Percentiles rank a stretch among this genome's conserved stretches.
Evolutionary conservation across 208 protist genomes (phyloP).

Genomic region (Chromosphaera perkinsii): DNA sequence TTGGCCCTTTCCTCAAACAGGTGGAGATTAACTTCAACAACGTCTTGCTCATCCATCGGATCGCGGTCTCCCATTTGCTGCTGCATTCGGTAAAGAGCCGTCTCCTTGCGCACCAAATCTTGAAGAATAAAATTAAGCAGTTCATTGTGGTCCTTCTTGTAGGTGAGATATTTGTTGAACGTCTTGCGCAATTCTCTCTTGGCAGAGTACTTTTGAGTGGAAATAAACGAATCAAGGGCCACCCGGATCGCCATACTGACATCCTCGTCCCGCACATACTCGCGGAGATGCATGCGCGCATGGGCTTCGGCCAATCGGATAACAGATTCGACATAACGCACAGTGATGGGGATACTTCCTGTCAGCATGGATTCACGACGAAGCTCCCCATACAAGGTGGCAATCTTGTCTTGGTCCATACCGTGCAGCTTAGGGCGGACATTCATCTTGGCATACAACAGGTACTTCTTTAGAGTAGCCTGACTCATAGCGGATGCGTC

Average conservation of each 20-base stretch:
- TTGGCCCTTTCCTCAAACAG: too few species aligned
- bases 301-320: slow-evolving; percentile 94
- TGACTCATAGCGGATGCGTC: slow-evolving; percentile 55
- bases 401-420: slow-evolving; percentile 83
- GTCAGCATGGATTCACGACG: slow-evolving; percentile 74
- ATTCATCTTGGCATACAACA: slow-evolving; percentile 85
- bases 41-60: not conserved
- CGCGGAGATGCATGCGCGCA: slow-evolving; percentile 90
- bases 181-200: slow-evolving; percentile 24
- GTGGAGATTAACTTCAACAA: not conserved
- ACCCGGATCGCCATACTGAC: slow-evolving; percentile 93
- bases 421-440: slow-evolving; percentile 78
- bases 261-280: slow-evolving; percentile 74
- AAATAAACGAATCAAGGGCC: slow-evolving; percentile 95
- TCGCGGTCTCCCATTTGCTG: not conserved
- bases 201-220: slow-evolving; percentile 77
- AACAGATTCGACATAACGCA: slow-evolving; percentile 97
- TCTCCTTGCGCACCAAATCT: slow-evolving; percentile 39
- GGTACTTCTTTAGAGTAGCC: slow-evolving; percentile 92
- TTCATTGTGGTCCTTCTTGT: slow-evolving; percentile 60
- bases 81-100: not conserved
- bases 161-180: slow-evolving; percentile 56
- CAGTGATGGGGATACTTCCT: slow-evolving; percentile 89
- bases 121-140: slow-evolving; percentile 59
- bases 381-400: slow-evolving; percentile 89